These are phyloP conservation scores for Amborella trichopoda DNA, from an alignment of 164 flowering plant species.

Conservation along the genomic window DNA sequence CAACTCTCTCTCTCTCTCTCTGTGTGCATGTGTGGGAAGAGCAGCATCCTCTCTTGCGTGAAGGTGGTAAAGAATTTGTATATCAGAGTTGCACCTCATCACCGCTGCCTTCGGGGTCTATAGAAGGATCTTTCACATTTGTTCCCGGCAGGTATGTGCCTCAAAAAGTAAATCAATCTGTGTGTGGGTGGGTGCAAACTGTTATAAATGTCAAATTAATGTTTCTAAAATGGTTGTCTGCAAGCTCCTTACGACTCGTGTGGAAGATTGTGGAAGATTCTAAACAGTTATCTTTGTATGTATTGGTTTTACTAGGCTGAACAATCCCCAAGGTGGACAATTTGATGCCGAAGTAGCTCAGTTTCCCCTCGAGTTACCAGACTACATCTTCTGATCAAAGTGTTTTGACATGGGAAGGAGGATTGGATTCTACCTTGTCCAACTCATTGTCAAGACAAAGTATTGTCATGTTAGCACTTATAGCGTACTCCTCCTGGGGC, in stretches of 20 bases:
- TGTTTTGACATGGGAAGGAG: too few species aligned
- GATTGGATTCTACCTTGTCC: too few species aligned
- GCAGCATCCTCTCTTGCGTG: constrained; percentile 67
- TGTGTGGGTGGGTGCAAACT: not conserved
- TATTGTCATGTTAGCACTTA: too few species aligned
- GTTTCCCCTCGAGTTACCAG: constrained; percentile 58
- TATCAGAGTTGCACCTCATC: constrained; percentile 68
- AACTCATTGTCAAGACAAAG: too few species aligned
- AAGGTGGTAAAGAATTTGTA: constrained; percentile 62
- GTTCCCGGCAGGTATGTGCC: constrained; percentile 86
- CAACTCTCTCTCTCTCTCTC: not conserved
- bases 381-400: constrained; percentile 67
- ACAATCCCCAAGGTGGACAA: constrained; percentile 33
- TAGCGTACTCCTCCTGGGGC: too few species aligned
- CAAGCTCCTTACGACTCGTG: not conserved
- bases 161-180: not conserved
- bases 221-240: not conserved
- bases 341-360: constrained; percentile 55
- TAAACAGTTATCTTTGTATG: not conserved
- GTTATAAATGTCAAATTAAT: not conserved
- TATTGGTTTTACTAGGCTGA: constrained; percentile 27
- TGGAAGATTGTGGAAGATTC: not conserved
- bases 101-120: constrained; percentile 41
- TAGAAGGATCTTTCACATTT: constrained; percentile 82
- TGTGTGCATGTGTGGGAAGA: constrained; percentile 7